phyloP scores from a whole-genome alignment of 2,329 filamentous ascomycete species.

The Phialocephala subalpina region DNA sequence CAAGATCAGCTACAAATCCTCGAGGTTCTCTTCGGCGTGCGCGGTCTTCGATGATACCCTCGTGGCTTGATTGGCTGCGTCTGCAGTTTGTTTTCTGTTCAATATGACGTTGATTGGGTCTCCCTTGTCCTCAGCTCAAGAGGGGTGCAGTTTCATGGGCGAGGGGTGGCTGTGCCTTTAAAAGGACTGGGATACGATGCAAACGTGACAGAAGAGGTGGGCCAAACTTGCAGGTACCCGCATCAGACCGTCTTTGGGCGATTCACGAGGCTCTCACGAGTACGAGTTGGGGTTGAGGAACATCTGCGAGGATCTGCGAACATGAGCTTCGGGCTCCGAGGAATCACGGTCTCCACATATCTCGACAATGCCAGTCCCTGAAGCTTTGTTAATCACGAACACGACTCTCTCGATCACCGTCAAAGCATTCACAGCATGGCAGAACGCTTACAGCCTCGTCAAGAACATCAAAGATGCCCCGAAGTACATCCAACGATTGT shows the following conservation, averaged over 20 bases:
- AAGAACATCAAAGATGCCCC: conserved; percentile 6
- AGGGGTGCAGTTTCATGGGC: conserved; percentile 19
- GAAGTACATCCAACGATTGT: background rate
- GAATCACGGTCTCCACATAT: background rate
- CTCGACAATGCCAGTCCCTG: conserved; percentile 10
- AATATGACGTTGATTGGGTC: conserved; percentile 28
- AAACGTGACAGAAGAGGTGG: background rate
- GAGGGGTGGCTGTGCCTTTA: conserved; percentile 20
- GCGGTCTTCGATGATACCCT: conserved; percentile 15
- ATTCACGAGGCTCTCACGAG: conserved; percentile 1
- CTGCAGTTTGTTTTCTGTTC: conserved; percentile 1
- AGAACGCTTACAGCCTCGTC: conserved; percentile 12
- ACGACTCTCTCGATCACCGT: conserved; percentile 15
- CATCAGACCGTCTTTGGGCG: background rate
- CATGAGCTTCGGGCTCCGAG: background rate
- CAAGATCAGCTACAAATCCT: conserved; percentile 12
- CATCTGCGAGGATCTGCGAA: background rate
- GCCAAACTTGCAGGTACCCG: conserved; percentile 7
- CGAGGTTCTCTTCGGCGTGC: conserved; percentile 16
- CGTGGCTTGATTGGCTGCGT: conserved; percentile 11
- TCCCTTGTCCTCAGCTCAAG: conserved; percentile 23
- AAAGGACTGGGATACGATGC: background rate
- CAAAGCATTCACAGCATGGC: conserved; percentile 10
- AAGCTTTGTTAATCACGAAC: conserved; percentile 13
- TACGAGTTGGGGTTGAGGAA: background rate